Percentiles rank a stretch among this genome's conserved stretches.
These are phyloP conservation scores for Candida dajiaensis DNA, from an alignment of 805 yeast species.

Conservation along the genomic window DNA sequence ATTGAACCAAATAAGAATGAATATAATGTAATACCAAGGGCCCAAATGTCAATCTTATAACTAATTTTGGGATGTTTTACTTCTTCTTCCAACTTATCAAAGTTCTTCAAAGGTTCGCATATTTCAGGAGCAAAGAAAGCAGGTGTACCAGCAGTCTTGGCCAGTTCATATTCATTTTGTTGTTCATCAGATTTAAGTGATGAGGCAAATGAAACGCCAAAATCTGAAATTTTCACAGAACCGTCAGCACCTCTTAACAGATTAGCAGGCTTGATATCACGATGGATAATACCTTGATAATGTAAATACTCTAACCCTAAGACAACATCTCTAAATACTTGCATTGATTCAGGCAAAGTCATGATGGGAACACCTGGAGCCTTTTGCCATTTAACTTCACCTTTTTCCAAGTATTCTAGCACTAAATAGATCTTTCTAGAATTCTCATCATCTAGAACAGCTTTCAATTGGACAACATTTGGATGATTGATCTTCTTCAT, in stretches of 20 bases:
- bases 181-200: conserved; percentile 37
- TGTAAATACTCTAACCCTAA: conserved; percentile 88
- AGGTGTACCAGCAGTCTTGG: conserved; percentile 97
- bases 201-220: conserved; percentile 84
- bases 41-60: conserved; percentile 94
- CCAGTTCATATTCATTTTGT: conserved; percentile 71
- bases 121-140: conserved; percentile 95
- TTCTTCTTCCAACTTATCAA: conserved; percentile 17
- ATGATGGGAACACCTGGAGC: conserved; percentile 59
- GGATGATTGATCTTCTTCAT: conserved; percentile 91
- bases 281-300: conserved; percentile 83
- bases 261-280: conserved; percentile 96
- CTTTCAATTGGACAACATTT: conserved; percentile 80
- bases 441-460: conserved; percentile 80
- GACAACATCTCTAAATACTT: conserved; percentile 75
- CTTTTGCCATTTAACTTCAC: conserved; percentile 82
- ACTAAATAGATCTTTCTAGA: conserved; percentile 86
- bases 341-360: conserved; percentile 59
- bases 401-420: conserved; percentile 82
- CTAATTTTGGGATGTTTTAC: conserved; percentile 47
- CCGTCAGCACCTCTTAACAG: conserved; percentile 64
- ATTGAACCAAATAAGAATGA: conserved; percentile 82
- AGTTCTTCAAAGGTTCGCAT: conserved; percentile 44
- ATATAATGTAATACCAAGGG: conserved; percentile 86
- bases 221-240: conserved; percentile 88